phyloP scores from a whole-genome alignment of 257 asterid species.

The Nicotiana otophora region DNA sequence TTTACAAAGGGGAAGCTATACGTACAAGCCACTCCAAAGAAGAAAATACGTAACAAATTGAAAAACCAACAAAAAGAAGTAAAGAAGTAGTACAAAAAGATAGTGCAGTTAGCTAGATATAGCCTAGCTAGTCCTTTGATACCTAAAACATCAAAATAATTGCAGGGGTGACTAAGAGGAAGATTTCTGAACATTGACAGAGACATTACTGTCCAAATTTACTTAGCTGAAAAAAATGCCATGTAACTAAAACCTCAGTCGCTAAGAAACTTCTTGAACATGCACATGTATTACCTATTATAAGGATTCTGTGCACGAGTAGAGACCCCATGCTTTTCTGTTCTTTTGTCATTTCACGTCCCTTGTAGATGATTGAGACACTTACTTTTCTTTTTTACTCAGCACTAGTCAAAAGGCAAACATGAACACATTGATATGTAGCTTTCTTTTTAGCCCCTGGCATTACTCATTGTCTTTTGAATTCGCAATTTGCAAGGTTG shows the following conservation, averaged over 20 bases:
- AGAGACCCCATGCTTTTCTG: not conserved
- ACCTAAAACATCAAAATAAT: not conserved
- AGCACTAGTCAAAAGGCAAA: slow-evolving; percentile 8
- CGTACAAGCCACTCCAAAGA: not conserved
- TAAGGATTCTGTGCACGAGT: slow-evolving; percentile 5
- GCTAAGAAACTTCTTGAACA: not conserved
- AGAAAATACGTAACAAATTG: not conserved
- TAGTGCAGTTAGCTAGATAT: too few relatives aligned
- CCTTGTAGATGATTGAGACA: not conserved
- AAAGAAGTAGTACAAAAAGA: not conserved
- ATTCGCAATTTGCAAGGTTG: too few relatives aligned
- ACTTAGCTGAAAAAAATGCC: not conserved
- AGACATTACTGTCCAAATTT: not conserved
- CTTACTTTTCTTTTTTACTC: not conserved
- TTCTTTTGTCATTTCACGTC: slow-evolving; percentile 6
- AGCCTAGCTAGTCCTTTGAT: not conserved
- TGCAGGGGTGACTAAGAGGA: not conserved
- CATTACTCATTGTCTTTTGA: too few relatives aligned
- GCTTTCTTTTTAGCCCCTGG: not conserved
- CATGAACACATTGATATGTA: not conserved
- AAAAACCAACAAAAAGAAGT: not conserved
- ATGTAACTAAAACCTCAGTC: slow-evolving; percentile 1
- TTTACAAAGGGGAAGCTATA: not conserved
- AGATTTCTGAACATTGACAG: slow-evolving; percentile 3
- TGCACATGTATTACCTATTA: not conserved